Conservation (phyloP, 495 filamentous ascomycete species). For the Xylaria flabelliformis region DNA sequence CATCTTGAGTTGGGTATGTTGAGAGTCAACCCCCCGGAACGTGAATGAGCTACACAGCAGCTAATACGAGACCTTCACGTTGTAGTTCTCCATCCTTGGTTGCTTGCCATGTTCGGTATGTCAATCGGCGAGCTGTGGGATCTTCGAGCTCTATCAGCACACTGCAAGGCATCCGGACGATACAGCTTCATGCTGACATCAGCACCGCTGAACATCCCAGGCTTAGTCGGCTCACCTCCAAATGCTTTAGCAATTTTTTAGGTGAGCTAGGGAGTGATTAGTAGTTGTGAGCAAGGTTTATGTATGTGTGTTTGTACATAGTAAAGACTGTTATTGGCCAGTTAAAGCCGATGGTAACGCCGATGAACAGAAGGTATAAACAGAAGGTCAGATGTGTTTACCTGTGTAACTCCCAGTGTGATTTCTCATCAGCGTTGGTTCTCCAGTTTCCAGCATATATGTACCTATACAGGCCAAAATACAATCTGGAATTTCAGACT, state of each 20-base stretch:
- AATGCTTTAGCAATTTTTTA: slow-evolving; percentile 63
- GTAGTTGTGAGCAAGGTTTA: neutral
- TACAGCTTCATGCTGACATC: slow-evolving; percentile 76
- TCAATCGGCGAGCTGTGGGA: slow-evolving; percentile 70
- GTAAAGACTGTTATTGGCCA: neutral
- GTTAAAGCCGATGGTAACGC: neutral
- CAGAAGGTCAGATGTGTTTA: too few relatives aligned
- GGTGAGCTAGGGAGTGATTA: neutral
- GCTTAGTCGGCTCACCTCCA: slow-evolving; percentile 54
- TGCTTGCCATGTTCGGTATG: slow-evolving; percentile 70
- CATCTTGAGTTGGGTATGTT: slow-evolving; percentile 45
- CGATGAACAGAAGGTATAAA: neutral
- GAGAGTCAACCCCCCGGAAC: neutral
- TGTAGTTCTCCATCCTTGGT: slow-evolving; percentile 65
- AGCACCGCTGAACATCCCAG: slow-evolving; percentile 64
- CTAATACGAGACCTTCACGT: neutral
- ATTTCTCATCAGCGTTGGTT: too few relatives aligned
- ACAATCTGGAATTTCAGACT: too few relatives aligned
- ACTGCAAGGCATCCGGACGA: slow-evolving; percentile 59
- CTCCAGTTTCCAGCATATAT: too few relatives aligned
- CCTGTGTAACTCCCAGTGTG: too few relatives aligned
- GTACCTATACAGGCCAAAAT: too few relatives aligned
- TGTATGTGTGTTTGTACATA: too few relatives aligned
- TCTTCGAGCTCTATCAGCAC: slow-evolving; percentile 56
- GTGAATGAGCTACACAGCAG: neutral